Percentiles rank a stretch among this genome's conserved stretches.
These are phyloP conservation scores for Davidsoniella eucalypti DNA, from an alignment of 2,329 filamentous ascomycete species.

Conservation along the genomic window DNA sequence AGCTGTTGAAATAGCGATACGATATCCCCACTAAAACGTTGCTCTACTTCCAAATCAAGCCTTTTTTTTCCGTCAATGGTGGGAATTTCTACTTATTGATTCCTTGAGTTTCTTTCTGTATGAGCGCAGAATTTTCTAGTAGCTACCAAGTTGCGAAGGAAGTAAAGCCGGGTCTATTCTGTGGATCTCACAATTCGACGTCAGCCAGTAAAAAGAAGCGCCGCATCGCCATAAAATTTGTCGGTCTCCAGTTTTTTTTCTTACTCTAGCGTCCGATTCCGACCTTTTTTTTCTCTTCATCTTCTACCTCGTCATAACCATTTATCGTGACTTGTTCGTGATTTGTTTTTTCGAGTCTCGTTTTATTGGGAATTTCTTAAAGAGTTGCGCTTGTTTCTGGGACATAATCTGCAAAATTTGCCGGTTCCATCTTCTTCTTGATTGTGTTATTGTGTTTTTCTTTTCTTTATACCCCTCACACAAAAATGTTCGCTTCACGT, in stretches of 20 bases:
- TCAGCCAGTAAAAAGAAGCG: slow-evolving; percentile 9
- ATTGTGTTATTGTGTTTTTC: slow-evolving; percentile 20
- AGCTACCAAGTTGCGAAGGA: slow-evolving; percentile 2
- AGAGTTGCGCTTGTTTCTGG: slow-evolving; percentile 6
- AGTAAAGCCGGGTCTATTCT: not conserved
- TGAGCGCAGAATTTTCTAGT: slow-evolving; percentile 12
- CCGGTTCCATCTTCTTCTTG: slow-evolving; percentile 16
- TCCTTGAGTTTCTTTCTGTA: slow-evolving; percentile 11
- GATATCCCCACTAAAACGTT: not conserved
- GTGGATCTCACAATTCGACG: not conserved
- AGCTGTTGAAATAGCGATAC: not conserved
- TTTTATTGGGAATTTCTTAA: slow-evolving; percentile 1
- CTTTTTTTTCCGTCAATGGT: too few species aligned
- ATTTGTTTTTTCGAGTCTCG: slow-evolving; percentile 16
- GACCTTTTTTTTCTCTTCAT: slow-evolving; percentile 1
- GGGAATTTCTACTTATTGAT: not conserved
- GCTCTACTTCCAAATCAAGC: too few species aligned
- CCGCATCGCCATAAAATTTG: slow-evolving; percentile 9
- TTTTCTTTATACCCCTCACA: slow-evolving; percentile 22
- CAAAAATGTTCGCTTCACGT: slow-evolving; percentile 56
- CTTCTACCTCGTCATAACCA: slow-evolving; percentile 15
- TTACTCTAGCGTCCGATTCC: not conserved
- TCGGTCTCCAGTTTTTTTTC: slow-evolving; percentile 8
- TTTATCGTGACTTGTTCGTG: slow-evolving; percentile 17
- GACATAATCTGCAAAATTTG: slow-evolving; percentile 7